Base-by-base conservation (phyloP, 1,139 yeast genomes). In the Saccharomyces hybrid region DNA sequence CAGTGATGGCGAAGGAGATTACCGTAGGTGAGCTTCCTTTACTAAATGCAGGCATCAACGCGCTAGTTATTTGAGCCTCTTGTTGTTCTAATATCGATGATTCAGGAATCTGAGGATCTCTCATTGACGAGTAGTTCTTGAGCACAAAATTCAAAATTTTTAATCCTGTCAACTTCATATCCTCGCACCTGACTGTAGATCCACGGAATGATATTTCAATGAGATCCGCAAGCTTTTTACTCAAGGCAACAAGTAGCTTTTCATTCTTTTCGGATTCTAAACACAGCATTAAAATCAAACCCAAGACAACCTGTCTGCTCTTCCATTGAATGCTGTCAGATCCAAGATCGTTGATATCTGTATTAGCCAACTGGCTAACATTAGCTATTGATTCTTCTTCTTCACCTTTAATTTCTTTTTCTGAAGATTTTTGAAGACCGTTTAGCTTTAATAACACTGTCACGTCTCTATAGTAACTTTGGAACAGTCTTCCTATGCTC, bases 21-120 rank as follows among this genome's bases (percentile, higher is more conserved):
- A 89, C 80, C 49, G 80, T 80, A 0, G 95, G 81, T 27, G 86
- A 84, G 54, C 90, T 84, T 28, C 84, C 90, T 2, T 79, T 75
- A 47, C 80, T 79, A 71, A 93, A 93, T n/a, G 96, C 89, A 0
- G 98, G 97, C 51, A 90, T 80, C 56, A 93, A 76, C 0, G 98
- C 96, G 59, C 96, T 85, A 11, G 89, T 86, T 16, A 93, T 87
- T 64, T 90, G 97, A 0, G 98, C 98, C 65, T 93, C 97, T 64
- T 88, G 96, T 69, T 90, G 97, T 62, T 88, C 96, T 55, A 93
- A 74, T 11, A 90, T 76, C 0, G 95, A 82, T 9, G 80, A 80
- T 1, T 84, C 83, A 0, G 88, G 84, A 62, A 84, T 86, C 49
- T 86, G 79, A 0, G 95, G 90, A 67, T 89, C 97, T 11, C 77